phyloP scores from a whole-genome alignment of 2,329 filamentous ascomycete genomes.

The Penicillium glabrum region DNA sequence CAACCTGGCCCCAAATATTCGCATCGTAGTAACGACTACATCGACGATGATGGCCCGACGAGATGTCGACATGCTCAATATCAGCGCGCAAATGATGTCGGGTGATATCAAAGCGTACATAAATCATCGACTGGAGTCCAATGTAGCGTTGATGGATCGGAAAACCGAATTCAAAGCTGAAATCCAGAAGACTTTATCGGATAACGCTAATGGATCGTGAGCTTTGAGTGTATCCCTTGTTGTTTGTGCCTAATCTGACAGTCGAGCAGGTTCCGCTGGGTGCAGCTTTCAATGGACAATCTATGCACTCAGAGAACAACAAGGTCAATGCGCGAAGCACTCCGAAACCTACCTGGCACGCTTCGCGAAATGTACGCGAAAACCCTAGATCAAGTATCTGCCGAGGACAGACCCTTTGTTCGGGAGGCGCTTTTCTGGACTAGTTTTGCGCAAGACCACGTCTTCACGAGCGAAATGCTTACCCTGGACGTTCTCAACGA shows the following conservation, averaged over 20 bases:
- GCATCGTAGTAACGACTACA: conserved; percentile 18
- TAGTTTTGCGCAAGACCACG: conserved; percentile 7
- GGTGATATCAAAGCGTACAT: conserved; percentile 16
- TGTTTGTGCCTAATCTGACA: background rate
- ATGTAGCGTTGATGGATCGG: conserved; percentile 6
- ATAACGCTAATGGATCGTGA: conserved; percentile 19
- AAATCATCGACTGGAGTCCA: conserved; percentile 9
- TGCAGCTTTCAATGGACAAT: conserved; percentile 21
- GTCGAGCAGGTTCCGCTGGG: conserved; percentile 19
- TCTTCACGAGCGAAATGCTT: background rate
- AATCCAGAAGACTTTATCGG: conserved; percentile 9
- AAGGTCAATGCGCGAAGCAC: conserved; percentile 15
- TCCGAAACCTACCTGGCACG: conserved; percentile 14
- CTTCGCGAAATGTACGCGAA: conserved; percentile 19
- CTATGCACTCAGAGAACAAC: conserved; percentile 16
- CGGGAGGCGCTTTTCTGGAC: conserved; percentile 21
- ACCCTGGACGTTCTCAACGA: conserved; percentile 15
- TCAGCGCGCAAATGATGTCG: conserved; percentile 11
- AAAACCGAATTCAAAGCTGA: conserved; percentile 11
- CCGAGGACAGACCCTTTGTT: conserved; percentile 10
- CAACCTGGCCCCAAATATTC: conserved; percentile 8
- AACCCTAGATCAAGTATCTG: conserved; percentile 12
- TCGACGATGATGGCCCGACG: background rate
- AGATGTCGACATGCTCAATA: conserved; percentile 3
- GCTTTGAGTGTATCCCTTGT: background rate